Conservation (phyloP, 1,284 basidiomycete genomes). For the Moesziomyces globuligerus region DNA sequence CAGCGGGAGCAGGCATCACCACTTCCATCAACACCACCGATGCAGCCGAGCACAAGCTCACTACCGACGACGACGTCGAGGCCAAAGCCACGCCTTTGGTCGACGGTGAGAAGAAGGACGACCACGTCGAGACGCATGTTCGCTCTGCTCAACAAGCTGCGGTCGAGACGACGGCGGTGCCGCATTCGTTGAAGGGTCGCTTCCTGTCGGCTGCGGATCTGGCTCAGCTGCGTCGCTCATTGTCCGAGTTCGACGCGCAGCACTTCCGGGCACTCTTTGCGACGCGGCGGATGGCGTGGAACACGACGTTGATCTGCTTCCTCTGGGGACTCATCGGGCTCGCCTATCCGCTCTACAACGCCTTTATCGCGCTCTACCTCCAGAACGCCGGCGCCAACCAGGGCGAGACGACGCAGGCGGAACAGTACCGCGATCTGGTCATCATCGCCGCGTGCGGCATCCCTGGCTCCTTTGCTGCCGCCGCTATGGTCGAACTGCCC, state of each 20-base stretch:
- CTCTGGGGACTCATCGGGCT: constrained; percentile 79
- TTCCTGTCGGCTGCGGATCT: constrained; percentile 32
- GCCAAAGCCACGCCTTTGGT: constrained; percentile 67
- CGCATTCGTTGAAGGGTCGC: constrained; percentile 8
- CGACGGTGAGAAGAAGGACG: constrained; percentile 68
- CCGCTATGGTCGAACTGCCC: constrained; percentile 73
- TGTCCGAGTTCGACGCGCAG: constrained; percentile 60
- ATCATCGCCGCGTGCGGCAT: constrained; percentile 76
- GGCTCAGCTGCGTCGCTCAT: constrained; percentile 19
- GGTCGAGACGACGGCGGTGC: not conserved
- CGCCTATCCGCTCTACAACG: constrained; percentile 78
- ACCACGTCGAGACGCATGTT: constrained; percentile 4
- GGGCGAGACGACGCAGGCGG: constrained; percentile 67
- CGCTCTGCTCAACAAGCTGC: not conserved
- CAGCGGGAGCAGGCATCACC: constrained; percentile 52
- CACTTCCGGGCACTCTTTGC: constrained; percentile 75
- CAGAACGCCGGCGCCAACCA: constrained; percentile 70
- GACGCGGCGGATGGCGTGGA: constrained; percentile 74
- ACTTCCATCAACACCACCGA: constrained; percentile 28
- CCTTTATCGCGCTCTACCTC: constrained; percentile 74
- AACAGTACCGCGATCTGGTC: constrained; percentile 73
- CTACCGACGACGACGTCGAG: constrained; percentile 24
- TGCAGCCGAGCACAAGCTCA: constrained; percentile 70
- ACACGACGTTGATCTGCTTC: constrained; percentile 73
- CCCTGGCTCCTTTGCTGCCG: constrained; percentile 74